Evolutionary conservation across 208 protist species (phyloP).

Genomic region (Trypanosoma boissoni): DNA sequence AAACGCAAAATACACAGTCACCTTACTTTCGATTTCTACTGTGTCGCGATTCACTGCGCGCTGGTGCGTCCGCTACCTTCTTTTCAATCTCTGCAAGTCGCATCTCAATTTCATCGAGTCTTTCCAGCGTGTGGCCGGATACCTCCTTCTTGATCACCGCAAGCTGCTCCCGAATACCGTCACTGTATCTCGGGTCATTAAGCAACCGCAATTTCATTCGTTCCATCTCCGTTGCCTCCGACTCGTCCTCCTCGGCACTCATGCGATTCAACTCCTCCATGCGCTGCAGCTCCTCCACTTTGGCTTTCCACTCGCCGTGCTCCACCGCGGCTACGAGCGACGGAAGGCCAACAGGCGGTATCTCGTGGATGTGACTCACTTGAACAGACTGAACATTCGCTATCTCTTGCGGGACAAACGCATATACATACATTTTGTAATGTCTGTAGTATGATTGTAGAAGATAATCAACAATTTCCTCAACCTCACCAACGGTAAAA

Average conservation of each 20-base stretch:
- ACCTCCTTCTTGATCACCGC: slow-evolving; percentile 67
- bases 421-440: slow-evolving; percentile 92
- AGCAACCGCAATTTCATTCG: slow-evolving; percentile 37
- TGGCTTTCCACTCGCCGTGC: slow-evolving; percentile 55
- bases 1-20: slow-evolving; percentile 3
- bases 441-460: slow-evolving; percentile 87
- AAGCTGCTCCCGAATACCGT: slow-evolving; percentile 80
- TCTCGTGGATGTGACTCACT: slow-evolving; percentile 45
- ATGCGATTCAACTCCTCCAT: slow-evolving; percentile 51
- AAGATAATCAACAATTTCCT: slow-evolving; percentile 85
- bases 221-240: slow-evolving; percentile 43
- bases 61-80: slow-evolving; percentile 46
- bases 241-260: slow-evolving; percentile 31
- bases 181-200: slow-evolving; percentile 54
- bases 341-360: slow-evolving; percentile 53
- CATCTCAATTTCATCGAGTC: slow-evolving; percentile 71
- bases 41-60: slow-evolving; percentile 22
- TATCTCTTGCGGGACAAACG: slow-evolving; percentile 71
- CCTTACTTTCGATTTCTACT: slow-evolving; percentile 40
- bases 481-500: slow-evolving; percentile 77
- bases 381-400: slow-evolving; percentile 52
- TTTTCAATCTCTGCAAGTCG: slow-evolving; percentile 71
- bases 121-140: slow-evolving; percentile 37
- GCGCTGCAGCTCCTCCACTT: slow-evolving; percentile 67
- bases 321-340: slow-evolving; percentile 50